Conservation (phyloP, 1,284 basidiomycete species). For the Pseudozyma thailandica region DNA sequence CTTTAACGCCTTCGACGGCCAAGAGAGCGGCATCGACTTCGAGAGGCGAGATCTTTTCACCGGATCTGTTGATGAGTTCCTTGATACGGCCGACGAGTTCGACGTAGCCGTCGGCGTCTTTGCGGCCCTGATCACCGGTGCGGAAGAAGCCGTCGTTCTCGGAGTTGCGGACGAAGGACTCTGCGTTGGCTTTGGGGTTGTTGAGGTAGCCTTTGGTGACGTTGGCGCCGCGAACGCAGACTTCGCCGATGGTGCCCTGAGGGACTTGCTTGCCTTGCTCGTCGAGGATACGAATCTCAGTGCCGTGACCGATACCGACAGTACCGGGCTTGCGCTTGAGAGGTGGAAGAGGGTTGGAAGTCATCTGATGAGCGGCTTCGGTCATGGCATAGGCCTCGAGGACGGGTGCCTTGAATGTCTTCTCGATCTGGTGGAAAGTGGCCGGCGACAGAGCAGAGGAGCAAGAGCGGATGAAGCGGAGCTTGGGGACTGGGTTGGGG, state of each 20-base stretch:
- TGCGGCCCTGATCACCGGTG: conserved; percentile 76
- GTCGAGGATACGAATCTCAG: conserved; percentile 70
- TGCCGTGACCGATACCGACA: conserved; percentile 70
- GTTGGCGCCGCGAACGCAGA: conserved; percentile 71
- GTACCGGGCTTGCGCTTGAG: conserved; percentile 69
- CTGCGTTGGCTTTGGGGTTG: conserved; percentile 69
- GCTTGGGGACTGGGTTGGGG: conserved; percentile 68
- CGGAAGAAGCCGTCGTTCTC: conserved; percentile 71
- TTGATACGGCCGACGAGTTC: conserved; percentile 69
- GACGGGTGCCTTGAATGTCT: conserved; percentile 71
- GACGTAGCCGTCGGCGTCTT: conserved; percentile 75
- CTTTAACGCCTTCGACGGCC: conserved; percentile 71
- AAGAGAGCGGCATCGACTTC: conserved; percentile 73
- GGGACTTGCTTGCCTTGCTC: conserved; percentile 67
- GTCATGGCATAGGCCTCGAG: conserved; percentile 70
- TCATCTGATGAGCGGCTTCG: conserved; percentile 71
- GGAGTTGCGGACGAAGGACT: conserved; percentile 64
- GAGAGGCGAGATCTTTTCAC: conserved; percentile 77
- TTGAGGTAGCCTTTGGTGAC: conserved; percentile 71
- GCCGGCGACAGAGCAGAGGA: conserved; percentile 70
- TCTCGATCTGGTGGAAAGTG: conserved; percentile 70
- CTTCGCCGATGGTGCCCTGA: conserved; percentile 69
- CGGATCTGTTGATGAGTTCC: conserved; percentile 70
- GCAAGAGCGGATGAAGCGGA: conserved; percentile 72
- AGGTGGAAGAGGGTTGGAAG: conserved; percentile 68